These are phyloP conservation scores for Diaporthe citriasiana DNA, from an alignment of 2,329 filamentous ascomycete genomes.

Conservation along the genomic window DNA sequence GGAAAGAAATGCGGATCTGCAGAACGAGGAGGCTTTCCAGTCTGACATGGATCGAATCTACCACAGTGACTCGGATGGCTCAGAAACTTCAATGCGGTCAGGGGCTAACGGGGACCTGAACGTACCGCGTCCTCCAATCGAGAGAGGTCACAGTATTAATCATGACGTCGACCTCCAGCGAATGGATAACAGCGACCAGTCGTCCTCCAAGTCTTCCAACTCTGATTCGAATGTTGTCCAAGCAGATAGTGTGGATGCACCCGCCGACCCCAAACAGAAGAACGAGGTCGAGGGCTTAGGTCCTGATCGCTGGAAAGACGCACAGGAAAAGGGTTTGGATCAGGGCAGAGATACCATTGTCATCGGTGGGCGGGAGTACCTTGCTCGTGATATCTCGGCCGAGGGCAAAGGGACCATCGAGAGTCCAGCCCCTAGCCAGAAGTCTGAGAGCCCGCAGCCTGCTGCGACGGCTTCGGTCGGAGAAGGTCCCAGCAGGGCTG, in stretches of 20 bases:
- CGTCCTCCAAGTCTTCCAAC: constrained; percentile 53
- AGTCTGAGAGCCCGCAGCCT: constrained; percentile 38
- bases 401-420: constrained; percentile 74
- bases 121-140: constrained; percentile 28
- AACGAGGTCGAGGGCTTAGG: constrained; percentile 86
- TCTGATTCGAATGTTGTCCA: constrained; percentile 33
- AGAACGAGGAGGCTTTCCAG: constrained; percentile 67
- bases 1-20: constrained; percentile 77
- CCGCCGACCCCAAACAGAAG: constrained; percentile 72
- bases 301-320: constrained; percentile 79
- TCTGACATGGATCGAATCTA: constrained; percentile 75
- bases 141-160: constrained; percentile 77
- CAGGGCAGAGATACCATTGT: constrained; percentile 80
- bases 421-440: constrained; percentile 53
- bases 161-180: constrained; percentile 75
- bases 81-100: constrained; percentile 30
- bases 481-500: constrained; percentile 60
- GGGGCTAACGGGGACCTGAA: constrained; percentile 32
- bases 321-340: constrained; percentile 72
- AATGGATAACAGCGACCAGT: constrained; percentile 49
- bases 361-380: constrained; percentile 77
- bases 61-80: constrained; percentile 57
- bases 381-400: constrained; percentile 73
- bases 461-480: constrained; percentile 53
- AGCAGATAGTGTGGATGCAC: constrained; percentile 70